Conservation (phyloP, 345 rosid genomes). For the Combretum micranthum region DNA sequence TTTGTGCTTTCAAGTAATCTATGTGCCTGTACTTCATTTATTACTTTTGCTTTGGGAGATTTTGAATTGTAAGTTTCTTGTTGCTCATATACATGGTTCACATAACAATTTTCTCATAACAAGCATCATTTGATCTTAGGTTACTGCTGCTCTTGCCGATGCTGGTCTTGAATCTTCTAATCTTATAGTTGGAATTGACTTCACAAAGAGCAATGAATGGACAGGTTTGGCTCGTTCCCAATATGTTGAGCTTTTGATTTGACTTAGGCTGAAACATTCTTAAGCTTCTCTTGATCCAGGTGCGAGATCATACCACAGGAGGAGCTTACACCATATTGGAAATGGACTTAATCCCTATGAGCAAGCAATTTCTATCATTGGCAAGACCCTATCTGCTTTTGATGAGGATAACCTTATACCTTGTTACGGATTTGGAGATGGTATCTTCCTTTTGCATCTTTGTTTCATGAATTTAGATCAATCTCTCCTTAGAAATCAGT, state of each 20-base stretch:
- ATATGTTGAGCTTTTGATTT: neutral
- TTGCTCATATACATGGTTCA: too few species aligned
- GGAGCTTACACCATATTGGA: conserved; percentile 32
- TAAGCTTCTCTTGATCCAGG: conserved; percentile 25
- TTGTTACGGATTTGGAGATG: conserved; percentile 21
- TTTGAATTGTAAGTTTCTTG: too few species aligned
- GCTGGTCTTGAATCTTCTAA: conserved; percentile 96
- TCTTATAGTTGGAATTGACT: conserved; percentile 87
- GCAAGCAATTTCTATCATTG: conserved; percentile 18
- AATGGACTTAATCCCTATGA: conserved; percentile 12
- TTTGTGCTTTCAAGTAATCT: too few species aligned
- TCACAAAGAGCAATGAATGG: conserved; percentile 98
- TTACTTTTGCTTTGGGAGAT: too few species aligned
- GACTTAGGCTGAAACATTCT: conserved; percentile 10
- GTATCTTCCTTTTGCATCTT: conserved; percentile 7
- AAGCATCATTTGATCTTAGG: conserved; percentile 32
- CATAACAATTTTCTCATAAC: neutral
- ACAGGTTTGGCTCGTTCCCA: conserved; percentile 43
- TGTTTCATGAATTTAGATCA: neutral
- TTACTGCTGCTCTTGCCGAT: conserved; percentile 67
- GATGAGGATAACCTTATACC: conserved; percentile 21
- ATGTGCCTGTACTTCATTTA: too few species aligned
- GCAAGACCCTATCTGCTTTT: conserved; percentile 13
- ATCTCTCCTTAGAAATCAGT: neutral
- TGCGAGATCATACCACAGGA: conserved; percentile 29